Percentiles rank a stretch among this genome's conserved stretches.
These are phyloP conservation scores for Coemansia sp. DNA, from an alignment of 192 early-diverging fungal species.

Conservation along the genomic window DNA sequence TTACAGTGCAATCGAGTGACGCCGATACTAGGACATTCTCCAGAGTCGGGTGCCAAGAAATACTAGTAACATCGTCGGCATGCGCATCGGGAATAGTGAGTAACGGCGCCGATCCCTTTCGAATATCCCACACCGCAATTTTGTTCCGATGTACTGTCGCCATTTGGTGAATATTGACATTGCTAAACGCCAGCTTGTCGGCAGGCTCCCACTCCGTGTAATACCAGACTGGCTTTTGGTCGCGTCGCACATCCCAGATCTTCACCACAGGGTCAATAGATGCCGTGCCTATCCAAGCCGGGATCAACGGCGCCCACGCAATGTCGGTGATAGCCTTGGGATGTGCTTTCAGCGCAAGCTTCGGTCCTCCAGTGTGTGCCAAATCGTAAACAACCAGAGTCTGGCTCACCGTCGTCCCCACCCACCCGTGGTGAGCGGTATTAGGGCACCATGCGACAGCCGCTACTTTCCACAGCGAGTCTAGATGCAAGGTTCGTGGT, in stretches of 20 bases:
- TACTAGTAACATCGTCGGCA: constrained; percentile 39
- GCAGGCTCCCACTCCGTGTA: constrained; percentile 52
- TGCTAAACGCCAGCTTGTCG: constrained; percentile 41
- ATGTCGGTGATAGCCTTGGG: constrained; percentile 51
- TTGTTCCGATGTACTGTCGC: constrained; percentile 46
- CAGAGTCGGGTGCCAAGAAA: constrained; percentile 41
- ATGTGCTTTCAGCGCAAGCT: constrained; percentile 39
- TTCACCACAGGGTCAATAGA: constrained; percentile 53
- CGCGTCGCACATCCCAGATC: constrained; percentile 51
- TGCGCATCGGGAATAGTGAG: constrained; percentile 43
- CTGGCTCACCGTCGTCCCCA: constrained; percentile 42
- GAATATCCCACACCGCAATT: constrained; percentile 53
- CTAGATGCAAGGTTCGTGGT: constrained; percentile 31
- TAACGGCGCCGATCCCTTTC: constrained; percentile 40
- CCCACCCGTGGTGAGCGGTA: constrained; percentile 42
- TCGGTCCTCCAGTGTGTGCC: constrained; percentile 32
- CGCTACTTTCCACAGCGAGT: constrained; percentile 41
- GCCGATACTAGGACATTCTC: constrained; percentile 32
- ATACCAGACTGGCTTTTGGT: constrained; percentile 54
- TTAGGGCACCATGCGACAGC: constrained; percentile 47
- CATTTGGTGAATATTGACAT: constrained; percentile 37
- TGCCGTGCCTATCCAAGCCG: constrained; percentile 45
- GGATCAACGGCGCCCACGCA: constrained; percentile 44
- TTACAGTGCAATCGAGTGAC: constrained; percentile 40
- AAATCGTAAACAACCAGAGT: constrained; percentile 47